Evolutionary conservation across 2,329 filamentous ascomycete genomes (phyloP), one percentile per base, ranked within the genome.

Genomic region (Juglanconis oblonga): DNA sequence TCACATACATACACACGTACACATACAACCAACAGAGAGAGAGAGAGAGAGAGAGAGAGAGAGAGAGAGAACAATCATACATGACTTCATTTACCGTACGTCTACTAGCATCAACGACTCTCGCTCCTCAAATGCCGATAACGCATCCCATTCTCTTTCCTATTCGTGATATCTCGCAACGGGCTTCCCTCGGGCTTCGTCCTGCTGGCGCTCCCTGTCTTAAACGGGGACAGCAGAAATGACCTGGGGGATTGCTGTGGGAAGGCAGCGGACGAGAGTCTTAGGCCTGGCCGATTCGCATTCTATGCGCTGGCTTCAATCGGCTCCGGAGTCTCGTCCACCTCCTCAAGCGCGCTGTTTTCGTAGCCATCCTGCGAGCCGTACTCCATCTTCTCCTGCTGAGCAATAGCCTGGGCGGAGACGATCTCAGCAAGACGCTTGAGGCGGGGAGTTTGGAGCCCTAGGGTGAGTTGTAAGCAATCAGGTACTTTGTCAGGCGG

Each of bases 361-460:
- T 78, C 77, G 53, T 77, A 75, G 29, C 72, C 74, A 42, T 73
- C 73, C 52, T 86, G 80, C 62, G 82, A 80, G 57, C 69, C 70
- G 32, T 78, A 86, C 52, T 92, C 90, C 63, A 90, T 77, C 78
- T 91, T 94, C 77, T 96, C 92, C 76, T 96, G 92, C 75, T 98
- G 94, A 59, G 93, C 92, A 70, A 98, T 94, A 36, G 95, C 95
- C 77, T 99, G 95, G 36, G 92, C 91, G 42, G 92, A 96, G 52
- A 99, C 95, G 66, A 99, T 98, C 77, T 99, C 95, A n/a, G 95
- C 95, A 57, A 99, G 82, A 63, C 95, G 89, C 82, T 98, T 98
- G 64, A 99, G 78, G 64, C 94, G 87, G 52, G 94, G 94, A 61
- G 93, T 97, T 90, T 97, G 93, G 53, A 97, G 86, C 94, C 92